Evolutionary conservation across 1,284 basidiomycete species (phyloP), one percentile per base, ranked within the genome.

Genomic region (Pseudozyma pruni): DNA sequence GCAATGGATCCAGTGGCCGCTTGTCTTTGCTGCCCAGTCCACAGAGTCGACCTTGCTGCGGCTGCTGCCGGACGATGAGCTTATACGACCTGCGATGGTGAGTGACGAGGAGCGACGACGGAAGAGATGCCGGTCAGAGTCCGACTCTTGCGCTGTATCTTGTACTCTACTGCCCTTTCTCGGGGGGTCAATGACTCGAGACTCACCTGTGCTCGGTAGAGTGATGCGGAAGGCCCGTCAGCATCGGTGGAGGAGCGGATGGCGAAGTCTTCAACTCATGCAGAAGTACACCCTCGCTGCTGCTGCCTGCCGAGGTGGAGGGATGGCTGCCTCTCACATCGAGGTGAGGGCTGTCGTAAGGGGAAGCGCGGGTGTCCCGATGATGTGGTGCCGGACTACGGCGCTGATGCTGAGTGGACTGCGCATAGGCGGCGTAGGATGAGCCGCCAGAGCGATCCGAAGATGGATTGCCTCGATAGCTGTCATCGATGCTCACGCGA

Each of bases 21-120:
- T 70, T 66, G 42, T 76, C 72, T 42, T 75, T 74, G 52, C 56
- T 68, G 25, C 74, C 71, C 8, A 76, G 57, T 2, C 67, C 72
- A 32, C 71, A 72, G 1, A 70, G 55, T 10, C 72, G 57, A 4
- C 74, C 74, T 29, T 70, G 68, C 27, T 54, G 45, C 40, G 74
- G 74, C 29, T 72, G 66, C 50, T 76, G 72, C 8, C 69, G 61
- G 4, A 75, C 59, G 27, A 47, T 71, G 9, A 76, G 55, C 33
- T 37, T 20, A 39, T 72, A 75, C 2, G 39, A 45, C 35, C 73
- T 75, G 46, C 6, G 5, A 31, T 17, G n/a, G 16, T n/a, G n/a
- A n/a, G n/a, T n/a, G 42, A 33, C 23, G 23, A 10, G 10, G 16
- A 17, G 13, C 11, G 17, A 42, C 3, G 14, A 31, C 3, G 32